phyloP scores from a whole-genome alignment of 2,329 filamentous ascomycete genomes.

The Arthrinium phaeospermum region DNA sequence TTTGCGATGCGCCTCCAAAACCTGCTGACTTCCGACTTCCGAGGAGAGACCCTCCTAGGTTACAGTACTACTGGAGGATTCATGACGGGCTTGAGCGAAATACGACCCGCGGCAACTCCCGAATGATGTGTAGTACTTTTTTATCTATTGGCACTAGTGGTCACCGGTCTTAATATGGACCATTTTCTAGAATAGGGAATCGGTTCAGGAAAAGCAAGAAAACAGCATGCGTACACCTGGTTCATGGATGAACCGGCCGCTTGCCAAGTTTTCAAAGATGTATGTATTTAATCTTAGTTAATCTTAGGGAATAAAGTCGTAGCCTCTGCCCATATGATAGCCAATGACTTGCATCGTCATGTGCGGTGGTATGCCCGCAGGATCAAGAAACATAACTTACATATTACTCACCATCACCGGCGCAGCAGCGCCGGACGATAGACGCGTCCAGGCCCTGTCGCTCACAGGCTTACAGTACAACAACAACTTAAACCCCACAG shows the following conservation, averaged over 20 bases:
- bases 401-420: neutral
- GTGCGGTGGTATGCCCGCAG: neutral
- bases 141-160: neutral
- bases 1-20: neutral
- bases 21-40: neutral
- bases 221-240: neutral
- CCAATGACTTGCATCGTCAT: neutral
- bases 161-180: neutral
- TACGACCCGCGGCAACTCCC: neutral
- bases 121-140: slow-evolving; percentile 11
- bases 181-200: neutral
- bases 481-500: neutral
- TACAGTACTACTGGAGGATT: neutral
- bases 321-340: neutral
- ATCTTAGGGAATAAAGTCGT: neutral
- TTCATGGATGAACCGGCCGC: slow-evolving; percentile 16
- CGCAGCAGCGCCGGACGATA: neutral
- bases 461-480: neutral
- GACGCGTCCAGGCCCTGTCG: neutral
- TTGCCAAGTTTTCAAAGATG: slow-evolving; percentile 17
- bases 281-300: neutral
- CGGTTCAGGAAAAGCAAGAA: neutral
- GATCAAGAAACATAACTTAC: neutral
- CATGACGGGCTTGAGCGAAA: neutral
- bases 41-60: neutral